Base-by-base conservation (phyloP, 257 asterid species). In the Ilex aquifolium region DNA sequence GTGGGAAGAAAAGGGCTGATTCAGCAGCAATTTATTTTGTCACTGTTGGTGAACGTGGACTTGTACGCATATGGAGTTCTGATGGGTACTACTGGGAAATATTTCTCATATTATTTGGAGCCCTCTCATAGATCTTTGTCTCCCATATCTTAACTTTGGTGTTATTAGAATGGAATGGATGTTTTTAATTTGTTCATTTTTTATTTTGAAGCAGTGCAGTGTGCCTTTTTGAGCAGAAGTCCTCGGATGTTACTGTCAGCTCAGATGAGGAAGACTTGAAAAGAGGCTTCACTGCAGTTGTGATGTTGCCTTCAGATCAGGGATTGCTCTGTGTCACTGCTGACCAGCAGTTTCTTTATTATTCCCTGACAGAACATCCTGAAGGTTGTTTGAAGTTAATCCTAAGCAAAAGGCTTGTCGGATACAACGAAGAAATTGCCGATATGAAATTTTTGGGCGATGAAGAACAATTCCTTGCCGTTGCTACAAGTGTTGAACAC, bases 391-490 rank as follows among this genome's bases (percentile, higher is more conserved):
- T 82, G 74, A 74, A 77, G 68, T 65, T 93, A 40, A 67, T 65
- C 69, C 79, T 93, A 42, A 79, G 65, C 68, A 93, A 84, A 76
- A 82, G 99, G 76, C 88, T 93, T 42, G 76, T 87, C 66, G 99
- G 99, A 52, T 87, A 87, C 77, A 93, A 93, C 74, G 99, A 88
- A 84, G 95, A 93, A 81, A 90, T 90, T 74, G 81, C 83, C 53
- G 97, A 93, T 69, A 93, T 93, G 95, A 93, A 87, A 79, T 90
- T 93, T 72, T 79, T 93, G 85, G 99, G 95, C 17, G 95, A 85
- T 15, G 94, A 93, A 54, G 99, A 93, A 70, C 83, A 82, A 48
- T 87, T 66, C 69, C 88, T 93, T 69, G 99, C 99, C 32, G 99
- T 93, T 60, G 87, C 97, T 44, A 87, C 99, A 40, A 90, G 86